Evolutionary conservation across 2,329 filamentous ascomycete genomes (phyloP), one percentile per base, ranked within the genome.

Genomic region (Helminthosporium solani): DNA sequence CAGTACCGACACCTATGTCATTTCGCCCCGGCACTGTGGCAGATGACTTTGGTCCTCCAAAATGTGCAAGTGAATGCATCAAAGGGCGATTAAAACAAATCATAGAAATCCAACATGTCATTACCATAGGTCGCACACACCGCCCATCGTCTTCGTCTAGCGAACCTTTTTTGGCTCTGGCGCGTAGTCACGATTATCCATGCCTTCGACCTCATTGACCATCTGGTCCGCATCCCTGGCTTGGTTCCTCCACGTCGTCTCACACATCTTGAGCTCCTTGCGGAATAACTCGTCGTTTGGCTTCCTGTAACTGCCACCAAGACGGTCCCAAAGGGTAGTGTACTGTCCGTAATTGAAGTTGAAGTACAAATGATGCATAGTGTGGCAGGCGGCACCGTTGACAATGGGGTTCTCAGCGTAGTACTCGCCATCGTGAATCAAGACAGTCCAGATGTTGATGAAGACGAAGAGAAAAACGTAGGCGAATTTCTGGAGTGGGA

Each of bases 371-470:
- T 96, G 92, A 72, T 97, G 92, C 79, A 91, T 66, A 18, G 87
- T 90, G 71, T 96, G 92, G 78, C 92, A 96, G 21, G 92, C 92
- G 11, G 92, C 90, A 41, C 92, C 92, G 68, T 97, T 97, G 73
- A 96, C 84, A 58, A 96, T 71, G n/a, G 90, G 87, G 63, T 86
- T 89, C 73, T 96, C 88, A 63, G 90, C 86, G 14, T 95, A 82
- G 68, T 95, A 96, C 74, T 97, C 92, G 63, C 92, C 92, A 63
- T 97, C 92, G 71, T 97, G 84, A 64, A 97, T 96, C 74, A 96
- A 80, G 61, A 97, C 89, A 31, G 91, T 95, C 92, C 92, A 97
- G 72, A 96, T 83, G 74, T 97, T 95, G 76, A 97, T 88, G 68
- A 95, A 95, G 60, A 86, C 77, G 74, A 96, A 97, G 30, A 96